Percentiles rank a stretch among this genome's conserved stretches.
These are phyloP conservation scores for Dioszegia crocea DNA, from an alignment of 768 basidiomycete genomes.

Conservation along the genomic window DNA sequence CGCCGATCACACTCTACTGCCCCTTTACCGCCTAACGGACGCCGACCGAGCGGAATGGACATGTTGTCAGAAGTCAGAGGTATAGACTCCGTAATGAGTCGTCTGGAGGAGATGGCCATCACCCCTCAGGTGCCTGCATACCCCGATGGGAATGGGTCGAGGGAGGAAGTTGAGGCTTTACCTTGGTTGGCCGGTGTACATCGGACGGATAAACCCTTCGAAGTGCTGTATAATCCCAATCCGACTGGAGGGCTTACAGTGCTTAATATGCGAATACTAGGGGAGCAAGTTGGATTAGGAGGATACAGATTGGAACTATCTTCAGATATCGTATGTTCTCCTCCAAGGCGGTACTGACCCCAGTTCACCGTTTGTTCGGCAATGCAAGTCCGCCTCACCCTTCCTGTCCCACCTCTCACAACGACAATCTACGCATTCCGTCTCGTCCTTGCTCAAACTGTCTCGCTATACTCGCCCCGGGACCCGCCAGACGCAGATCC, in stretches of 20 bases:
- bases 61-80: not conserved
- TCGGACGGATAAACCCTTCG: constrained; percentile 6
- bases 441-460: constrained; percentile 23
- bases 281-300: constrained; percentile 8
- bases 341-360: not conserved
- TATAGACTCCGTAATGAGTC: constrained; percentile 6
- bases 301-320: constrained; percentile 7
- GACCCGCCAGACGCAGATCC: constrained; percentile 15
- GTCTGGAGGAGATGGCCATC: constrained; percentile 4
- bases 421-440: constrained; percentile 32
- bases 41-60: not conserved
- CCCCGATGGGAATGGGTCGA: constrained; percentile 5
- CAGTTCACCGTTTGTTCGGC: constrained; percentile 32
- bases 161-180: constrained; percentile 6
- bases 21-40: no score
- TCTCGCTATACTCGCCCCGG: constrained; percentile 22
- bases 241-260: constrained; percentile 14
- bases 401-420: constrained; percentile 15
- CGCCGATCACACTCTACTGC: not conserved
- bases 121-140: not conserved
- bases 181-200: constrained; percentile 3
- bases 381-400: constrained; percentile 14
- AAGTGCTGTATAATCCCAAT: constrained; percentile 19
- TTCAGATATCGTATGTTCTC: constrained; percentile 11
- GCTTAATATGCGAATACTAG: constrained; percentile 22